These are phyloP conservation scores for Apiospora rasikravindrae DNA, from an alignment of 2,329 filamentous ascomycete species.

Conservation along the genomic window DNA sequence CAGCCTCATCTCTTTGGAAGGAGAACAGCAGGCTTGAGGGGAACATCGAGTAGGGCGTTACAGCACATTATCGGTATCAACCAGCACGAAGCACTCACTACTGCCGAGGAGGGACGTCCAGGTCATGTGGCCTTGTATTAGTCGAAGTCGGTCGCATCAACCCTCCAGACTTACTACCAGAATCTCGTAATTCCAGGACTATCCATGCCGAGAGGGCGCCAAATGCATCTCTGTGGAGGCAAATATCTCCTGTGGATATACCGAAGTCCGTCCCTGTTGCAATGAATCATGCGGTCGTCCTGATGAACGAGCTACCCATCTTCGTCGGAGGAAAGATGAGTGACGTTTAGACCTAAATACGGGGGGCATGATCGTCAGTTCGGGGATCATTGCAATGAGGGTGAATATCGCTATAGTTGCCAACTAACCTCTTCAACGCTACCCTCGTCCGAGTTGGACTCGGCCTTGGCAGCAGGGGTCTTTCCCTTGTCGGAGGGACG, in stretches of 20 bases:
- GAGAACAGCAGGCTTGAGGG: too few relatives aligned
- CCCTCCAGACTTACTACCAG: neutral
- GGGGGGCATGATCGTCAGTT: neutral
- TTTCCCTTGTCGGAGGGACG: neutral
- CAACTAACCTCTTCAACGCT: neutral
- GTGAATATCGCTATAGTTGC: too few relatives aligned
- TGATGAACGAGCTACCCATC: neutral
- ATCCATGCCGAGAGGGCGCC: neutral
- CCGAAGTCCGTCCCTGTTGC: neutral
- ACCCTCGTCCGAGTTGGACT: neutral
- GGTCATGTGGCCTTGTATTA: neutral
- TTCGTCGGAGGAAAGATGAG: neutral
- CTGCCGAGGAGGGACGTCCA: too few relatives aligned
- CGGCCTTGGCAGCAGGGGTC: neutral
- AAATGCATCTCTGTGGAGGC: neutral
- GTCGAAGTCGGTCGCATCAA: neutral
- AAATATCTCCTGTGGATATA: neutral
- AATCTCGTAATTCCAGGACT: neutral
- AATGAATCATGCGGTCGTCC: neutral
- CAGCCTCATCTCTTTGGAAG: neutral
- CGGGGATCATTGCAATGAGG: neutral
- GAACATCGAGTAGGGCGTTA: neutral
- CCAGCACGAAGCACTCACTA: neutral
- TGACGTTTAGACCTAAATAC: neutral
- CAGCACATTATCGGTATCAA: neutral